phyloP scores from a whole-genome alignment of 345 rosid genomes.

The Boechera stricta region DNA sequence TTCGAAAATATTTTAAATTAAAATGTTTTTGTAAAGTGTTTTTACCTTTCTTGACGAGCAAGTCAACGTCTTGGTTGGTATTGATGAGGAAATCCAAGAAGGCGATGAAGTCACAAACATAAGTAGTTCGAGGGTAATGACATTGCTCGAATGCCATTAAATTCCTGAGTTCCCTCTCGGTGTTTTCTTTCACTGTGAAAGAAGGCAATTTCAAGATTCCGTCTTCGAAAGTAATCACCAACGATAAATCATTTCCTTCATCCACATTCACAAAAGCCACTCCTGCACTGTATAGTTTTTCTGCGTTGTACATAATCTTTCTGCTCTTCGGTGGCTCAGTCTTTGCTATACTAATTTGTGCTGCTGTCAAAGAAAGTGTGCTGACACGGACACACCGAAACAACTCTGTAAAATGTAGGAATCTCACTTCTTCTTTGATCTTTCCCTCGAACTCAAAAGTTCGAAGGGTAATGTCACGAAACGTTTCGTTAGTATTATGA shows the following conservation, averaged over 20 bases:
- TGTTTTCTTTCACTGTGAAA: slow-evolving; percentile 1
- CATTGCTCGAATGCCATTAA: slow-evolving; percentile 44
- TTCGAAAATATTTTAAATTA: too few species aligned
- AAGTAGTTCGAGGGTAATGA: slow-evolving; percentile 1
- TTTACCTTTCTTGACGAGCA: not conserved
- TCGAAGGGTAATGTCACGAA: not conserved
- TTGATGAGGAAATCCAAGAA: slow-evolving; percentile 43
- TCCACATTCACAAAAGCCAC: not conserved
- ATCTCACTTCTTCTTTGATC: not conserved
- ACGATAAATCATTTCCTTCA: not conserved
- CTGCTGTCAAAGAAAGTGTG: slow-evolving; percentile 27
- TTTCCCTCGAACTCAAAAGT: not conserved
- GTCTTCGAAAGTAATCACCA: slow-evolving; percentile 19
- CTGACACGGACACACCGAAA: slow-evolving; percentile 27
- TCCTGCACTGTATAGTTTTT: slow-evolving; percentile 35
- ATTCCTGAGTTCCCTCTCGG: slow-evolving; percentile 21
- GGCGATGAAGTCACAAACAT: slow-evolving; percentile 23
- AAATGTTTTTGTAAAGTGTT: not conserved
- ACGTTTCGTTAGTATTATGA: not conserved
- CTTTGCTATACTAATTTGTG: not conserved
- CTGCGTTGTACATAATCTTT: slow-evolving; percentile 19
- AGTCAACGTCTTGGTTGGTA: not conserved
- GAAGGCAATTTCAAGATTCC: slow-evolving; percentile 32
- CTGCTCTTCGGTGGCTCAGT: not conserved
- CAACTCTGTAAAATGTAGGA: slow-evolving; percentile 40